phyloP scores from a whole-genome alignment of 768 basidiomycete genomes.

The Sutorius australiensis region DNA sequence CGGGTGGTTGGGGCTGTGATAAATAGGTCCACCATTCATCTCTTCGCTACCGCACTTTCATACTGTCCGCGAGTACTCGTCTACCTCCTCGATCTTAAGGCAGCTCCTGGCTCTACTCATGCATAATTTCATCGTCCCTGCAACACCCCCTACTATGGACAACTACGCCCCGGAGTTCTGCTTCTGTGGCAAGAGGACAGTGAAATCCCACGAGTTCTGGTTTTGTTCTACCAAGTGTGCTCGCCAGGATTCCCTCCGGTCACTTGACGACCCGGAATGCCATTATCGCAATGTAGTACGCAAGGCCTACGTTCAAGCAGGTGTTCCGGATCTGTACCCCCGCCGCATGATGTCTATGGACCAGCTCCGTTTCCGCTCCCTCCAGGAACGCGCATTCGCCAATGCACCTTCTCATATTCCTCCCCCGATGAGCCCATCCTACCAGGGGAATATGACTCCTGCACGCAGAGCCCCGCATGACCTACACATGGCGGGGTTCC shows the following conservation, averaged over 20 bases:
- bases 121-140: background rate
- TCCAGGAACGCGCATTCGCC: background rate
- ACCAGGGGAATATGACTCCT: background rate
- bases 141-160: conserved; percentile 9
- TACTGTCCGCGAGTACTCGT: background rate
- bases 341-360: conserved; percentile 12
- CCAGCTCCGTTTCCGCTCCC: background rate
- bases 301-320: conserved; percentile 10
- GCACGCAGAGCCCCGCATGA: background rate
- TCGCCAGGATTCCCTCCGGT: conserved; percentile 24
- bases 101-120: background rate
- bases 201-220: conserved; percentile 25
- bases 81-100: background rate
- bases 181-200: conserved; percentile 25
- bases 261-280: conserved; percentile 18
- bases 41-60: background rate
- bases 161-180: conserved; percentile 16
- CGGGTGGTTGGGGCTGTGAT: conserved; percentile 4
- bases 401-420: background rate
- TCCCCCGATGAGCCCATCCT: background rate
- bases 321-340: background rate
- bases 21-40: conserved; percentile 1
- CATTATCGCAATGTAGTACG: conserved; percentile 26
- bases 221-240: conserved; percentile 29
- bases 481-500: conserved; percentile 2